Conservation (phyloP, 2,329 filamentous ascomycete genomes). For the Cadophora luteo-olivacea region DNA sequence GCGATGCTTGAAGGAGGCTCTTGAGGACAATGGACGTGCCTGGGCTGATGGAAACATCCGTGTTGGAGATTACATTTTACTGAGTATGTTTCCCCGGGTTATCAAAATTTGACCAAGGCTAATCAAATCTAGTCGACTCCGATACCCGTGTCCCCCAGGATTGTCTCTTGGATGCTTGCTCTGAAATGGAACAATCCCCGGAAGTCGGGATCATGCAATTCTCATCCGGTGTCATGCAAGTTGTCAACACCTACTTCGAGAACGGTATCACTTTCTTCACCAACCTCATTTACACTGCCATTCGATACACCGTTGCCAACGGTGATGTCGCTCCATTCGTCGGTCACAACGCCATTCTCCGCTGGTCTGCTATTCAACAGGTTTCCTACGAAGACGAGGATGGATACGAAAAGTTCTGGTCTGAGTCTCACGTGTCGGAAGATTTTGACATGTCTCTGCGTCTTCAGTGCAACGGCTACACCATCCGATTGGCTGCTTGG, state of each 20-base stretch:
- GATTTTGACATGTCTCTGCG: conserved; percentile 85
- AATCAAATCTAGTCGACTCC: conserved; percentile 62
- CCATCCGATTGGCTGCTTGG: conserved; percentile 75
- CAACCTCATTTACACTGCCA: conserved; percentile 78
- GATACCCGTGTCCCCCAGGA: conserved; percentile 80
- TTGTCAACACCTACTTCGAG: conserved; percentile 75
- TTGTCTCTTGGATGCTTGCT: conserved; percentile 79
- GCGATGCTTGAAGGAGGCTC: conserved; percentile 66
- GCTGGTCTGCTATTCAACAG: conserved; percentile 78
- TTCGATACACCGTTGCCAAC: conserved; percentile 78
- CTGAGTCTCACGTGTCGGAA: conserved; percentile 79
- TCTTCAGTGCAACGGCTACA: conserved; percentile 74
- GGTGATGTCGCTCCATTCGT: conserved; percentile 81
- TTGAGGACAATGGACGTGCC: conserved; percentile 72
- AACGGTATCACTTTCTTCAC: conserved; percentile 76
- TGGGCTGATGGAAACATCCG: conserved; percentile 89
- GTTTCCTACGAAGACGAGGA: conserved; percentile 74
- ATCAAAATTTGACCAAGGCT: conserved; percentile 15
- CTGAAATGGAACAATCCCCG: conserved; percentile 81
- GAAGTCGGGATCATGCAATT: conserved; percentile 83
- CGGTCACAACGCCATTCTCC: conserved; percentile 79
- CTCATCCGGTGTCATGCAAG: conserved; percentile 80
- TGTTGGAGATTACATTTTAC: conserved; percentile 80
- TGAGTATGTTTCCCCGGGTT: conserved; percentile 52
- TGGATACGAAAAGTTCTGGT: conserved; percentile 78